A percentile compares a stretch with the other conserved stretches of the same genome.
Evolutionary conservation across 2,329 filamentous ascomycete species (phyloP).

Genomic region (Biscogniauxia marginata): DNA sequence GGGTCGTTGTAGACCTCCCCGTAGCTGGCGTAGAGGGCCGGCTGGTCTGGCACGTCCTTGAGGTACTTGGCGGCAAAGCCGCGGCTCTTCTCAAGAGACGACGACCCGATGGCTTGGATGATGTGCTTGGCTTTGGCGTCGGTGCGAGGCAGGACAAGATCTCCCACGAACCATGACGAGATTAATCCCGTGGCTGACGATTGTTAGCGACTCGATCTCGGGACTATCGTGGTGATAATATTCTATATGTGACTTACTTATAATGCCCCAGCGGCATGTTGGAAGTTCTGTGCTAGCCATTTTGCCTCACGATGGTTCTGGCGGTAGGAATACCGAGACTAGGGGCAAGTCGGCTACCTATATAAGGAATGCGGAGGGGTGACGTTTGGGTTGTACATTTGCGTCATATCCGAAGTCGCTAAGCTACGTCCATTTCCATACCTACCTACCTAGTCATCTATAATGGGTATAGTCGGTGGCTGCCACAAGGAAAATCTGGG

Average conservation of each 20-base stretch:
- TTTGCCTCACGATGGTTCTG: not conserved
- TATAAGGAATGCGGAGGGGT: not conserved
- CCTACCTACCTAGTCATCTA: not conserved
- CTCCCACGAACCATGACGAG: constrained; percentile 44
- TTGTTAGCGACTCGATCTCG: not conserved
- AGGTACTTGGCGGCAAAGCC: constrained; percentile 37
- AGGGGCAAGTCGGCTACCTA: not conserved
- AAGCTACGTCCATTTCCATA: not conserved
- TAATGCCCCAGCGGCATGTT: not conserved
- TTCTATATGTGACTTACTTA: not conserved
- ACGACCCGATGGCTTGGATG: constrained; percentile 43
- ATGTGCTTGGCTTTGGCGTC: constrained; percentile 39
- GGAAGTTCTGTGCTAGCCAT: not conserved
- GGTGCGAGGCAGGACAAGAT: constrained; percentile 37
- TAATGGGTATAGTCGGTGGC: not conserved
- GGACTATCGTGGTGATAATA: no score
- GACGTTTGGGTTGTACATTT: not conserved
- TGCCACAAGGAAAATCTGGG: not conserved
- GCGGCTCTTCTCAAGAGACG: constrained; percentile 37
- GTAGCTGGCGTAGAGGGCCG: constrained; percentile 40
- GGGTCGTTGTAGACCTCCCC: constrained; percentile 39
- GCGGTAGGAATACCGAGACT: not conserved
- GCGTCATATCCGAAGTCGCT: not conserved
- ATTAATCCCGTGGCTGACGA: constrained; percentile 41
- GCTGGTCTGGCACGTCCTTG: constrained; percentile 18